phyloP scores from a whole-genome alignment of 2,329 filamentous ascomycete genomes.

The Talaromyces sp. region DNA sequence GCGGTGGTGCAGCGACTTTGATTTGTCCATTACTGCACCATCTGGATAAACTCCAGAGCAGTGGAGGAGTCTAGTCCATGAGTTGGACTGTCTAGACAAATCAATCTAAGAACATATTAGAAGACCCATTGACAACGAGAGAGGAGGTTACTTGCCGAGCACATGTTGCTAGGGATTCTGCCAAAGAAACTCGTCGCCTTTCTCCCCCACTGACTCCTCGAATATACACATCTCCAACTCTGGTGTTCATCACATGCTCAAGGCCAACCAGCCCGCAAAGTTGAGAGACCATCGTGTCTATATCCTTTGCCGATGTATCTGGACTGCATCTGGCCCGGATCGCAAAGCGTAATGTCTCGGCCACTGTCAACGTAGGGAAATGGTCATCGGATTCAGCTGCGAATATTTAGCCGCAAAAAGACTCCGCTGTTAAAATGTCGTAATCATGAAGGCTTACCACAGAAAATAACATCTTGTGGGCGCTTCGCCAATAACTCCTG shows the following conservation, averaged over 20 bases:
- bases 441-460: not conserved
- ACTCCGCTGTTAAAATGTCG: not conserved
- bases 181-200: slow-evolving; percentile 73
- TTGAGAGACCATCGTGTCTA: slow-evolving; percentile 5
- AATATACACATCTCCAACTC: slow-evolving; percentile 80
- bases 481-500: not conserved
- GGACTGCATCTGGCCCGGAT: slow-evolving; percentile 20
- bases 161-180: slow-evolving; percentile 73
- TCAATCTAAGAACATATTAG: slow-evolving; percentile 55
- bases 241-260: slow-evolving; percentile 60
- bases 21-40: slow-evolving; percentile 69
- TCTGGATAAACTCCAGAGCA: slow-evolving; percentile 62
- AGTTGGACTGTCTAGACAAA: slow-evolving; percentile 53
- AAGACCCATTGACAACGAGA: not conserved
- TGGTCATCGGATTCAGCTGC: slow-evolving; percentile 60
- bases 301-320: not conserved
- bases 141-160: slow-evolving; percentile 55
- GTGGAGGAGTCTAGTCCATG: slow-evolving; percentile 65
- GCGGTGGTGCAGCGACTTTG: slow-evolving; percentile 69
- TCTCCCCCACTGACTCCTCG: slow-evolving; percentile 75
- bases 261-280: slow-evolving; percentile 11
- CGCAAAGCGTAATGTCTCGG: slow-evolving; percentile 78
- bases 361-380: slow-evolving; percentile 76
- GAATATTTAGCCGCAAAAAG: slow-evolving; percentile 63
- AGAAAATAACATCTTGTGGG: slow-evolving; percentile 6